phyloP scores from a whole-genome alignment of 768 basidiomycete species.

The Mrakia gelida region DNA sequence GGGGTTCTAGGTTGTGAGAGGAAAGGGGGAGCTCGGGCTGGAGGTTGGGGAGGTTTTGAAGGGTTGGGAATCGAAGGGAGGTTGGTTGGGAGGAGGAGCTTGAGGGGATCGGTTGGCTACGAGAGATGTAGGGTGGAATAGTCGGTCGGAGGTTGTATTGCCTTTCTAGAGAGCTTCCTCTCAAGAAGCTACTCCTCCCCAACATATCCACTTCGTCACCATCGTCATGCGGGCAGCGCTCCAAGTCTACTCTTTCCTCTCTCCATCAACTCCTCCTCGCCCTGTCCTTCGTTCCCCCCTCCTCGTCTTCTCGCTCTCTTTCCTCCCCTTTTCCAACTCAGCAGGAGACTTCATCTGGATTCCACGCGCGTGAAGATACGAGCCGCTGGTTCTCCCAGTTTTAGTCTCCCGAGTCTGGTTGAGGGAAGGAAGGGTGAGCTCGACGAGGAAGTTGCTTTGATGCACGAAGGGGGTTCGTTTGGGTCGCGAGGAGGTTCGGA shows the following conservation, averaged over 20 bases:
- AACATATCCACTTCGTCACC: slow-evolving; percentile 10
- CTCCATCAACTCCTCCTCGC: not conserved
- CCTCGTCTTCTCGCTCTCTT: not conserved
- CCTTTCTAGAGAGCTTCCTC: not conserved
- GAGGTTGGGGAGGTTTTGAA: not conserved
- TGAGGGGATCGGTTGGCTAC: not conserved
- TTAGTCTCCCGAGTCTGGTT: not conserved
- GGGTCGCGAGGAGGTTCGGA: not conserved
- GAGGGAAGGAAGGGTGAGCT: too few species aligned
- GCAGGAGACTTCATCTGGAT: not conserved
- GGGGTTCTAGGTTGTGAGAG: not conserved
- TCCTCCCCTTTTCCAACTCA: not conserved
- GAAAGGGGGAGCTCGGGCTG: not conserved
- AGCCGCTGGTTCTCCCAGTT: slow-evolving; percentile 13
- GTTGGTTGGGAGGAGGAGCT: not conserved
- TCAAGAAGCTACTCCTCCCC: slow-evolving; percentile 3
- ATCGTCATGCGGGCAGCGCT: not conserved
- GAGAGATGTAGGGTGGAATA: slow-evolving; percentile 8
- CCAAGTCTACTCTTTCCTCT: not conserved
- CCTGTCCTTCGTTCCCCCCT: not conserved
- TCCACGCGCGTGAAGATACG: slow-evolving; percentile 26
- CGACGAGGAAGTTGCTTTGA: not conserved
- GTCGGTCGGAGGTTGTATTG: not conserved
- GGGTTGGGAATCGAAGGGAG: not conserved
- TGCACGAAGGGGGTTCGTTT: not conserved